Evolutionary conservation across 352 stramenopile genomes (phyloP).

Genomic region (Globisporangium abappressorium): DNA sequence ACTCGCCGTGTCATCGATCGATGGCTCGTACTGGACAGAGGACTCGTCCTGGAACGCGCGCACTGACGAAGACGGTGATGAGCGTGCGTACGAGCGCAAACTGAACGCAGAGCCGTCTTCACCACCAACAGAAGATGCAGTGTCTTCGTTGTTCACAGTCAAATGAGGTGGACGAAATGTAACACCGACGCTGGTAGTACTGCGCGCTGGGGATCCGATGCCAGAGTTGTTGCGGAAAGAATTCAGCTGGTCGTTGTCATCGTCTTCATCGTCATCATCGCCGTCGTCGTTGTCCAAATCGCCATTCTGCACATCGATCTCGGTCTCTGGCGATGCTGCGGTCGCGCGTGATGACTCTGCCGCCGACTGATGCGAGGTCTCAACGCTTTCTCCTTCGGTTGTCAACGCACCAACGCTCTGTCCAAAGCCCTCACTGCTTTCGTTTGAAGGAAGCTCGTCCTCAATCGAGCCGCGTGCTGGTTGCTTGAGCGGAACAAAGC

Average conservation of each 20-base stretch:
- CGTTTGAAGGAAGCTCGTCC: constrained; percentile 36
- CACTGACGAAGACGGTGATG: constrained; percentile 77
- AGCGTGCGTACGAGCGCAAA: constrained; percentile 64
- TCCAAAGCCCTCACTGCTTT: constrained; percentile 27
- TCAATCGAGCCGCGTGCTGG: constrained; percentile 31
- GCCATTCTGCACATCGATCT: constrained; percentile 59
- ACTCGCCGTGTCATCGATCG: constrained; percentile 60
- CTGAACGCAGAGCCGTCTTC: constrained; percentile 49
- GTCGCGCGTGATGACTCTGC: constrained; percentile 62
- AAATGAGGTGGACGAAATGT: constrained; percentile 6
- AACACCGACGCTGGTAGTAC: neutral
- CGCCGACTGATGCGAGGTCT: constrained; percentile 58
- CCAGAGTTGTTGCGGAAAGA: constrained; percentile 9
- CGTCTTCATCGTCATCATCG: constrained; percentile 19
- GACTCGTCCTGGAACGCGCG: constrained; percentile 76
- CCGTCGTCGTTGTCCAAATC: constrained; percentile 22
- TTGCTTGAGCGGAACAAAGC: constrained; percentile 40
- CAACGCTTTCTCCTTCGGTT: constrained; percentile 59
- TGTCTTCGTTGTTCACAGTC: constrained; percentile 38
- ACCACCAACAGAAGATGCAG: constrained; percentile 41
- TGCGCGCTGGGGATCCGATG: constrained; percentile 25
- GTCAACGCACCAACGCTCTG: constrained; percentile 77
- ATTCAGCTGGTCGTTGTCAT: neutral
- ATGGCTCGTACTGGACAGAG: constrained; percentile 65
- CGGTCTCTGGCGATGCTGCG: constrained; percentile 53